Conservation (phyloP, 495 filamentous ascomycete species). For the Trichoderma parareesei region DNA sequence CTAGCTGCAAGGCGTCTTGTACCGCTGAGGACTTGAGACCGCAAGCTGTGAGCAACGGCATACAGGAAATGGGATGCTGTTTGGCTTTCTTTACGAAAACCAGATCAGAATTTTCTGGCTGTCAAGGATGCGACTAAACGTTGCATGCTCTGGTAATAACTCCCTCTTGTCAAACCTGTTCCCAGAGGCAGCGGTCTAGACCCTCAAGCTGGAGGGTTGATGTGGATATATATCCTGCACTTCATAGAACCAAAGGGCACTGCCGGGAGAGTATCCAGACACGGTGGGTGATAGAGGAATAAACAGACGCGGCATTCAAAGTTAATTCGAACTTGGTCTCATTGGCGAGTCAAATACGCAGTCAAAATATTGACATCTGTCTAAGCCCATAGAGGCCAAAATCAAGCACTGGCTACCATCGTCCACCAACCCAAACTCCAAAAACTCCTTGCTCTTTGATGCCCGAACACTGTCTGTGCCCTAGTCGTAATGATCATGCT, state of each 20-base stretch:
- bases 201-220: background rate
- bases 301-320: too few species aligned
- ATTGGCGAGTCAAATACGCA: background rate
- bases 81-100: too few species aligned
- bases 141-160: too few species aligned
- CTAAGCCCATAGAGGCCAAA: background rate
- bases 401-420: background rate
- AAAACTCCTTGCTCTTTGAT: slow-evolving; percentile 6
- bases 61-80: too few species aligned
- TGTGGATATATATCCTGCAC: background rate
- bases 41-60: too few species aligned
- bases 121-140: too few species aligned
- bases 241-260: background rate
- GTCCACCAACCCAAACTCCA: background rate
- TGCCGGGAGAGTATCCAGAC: background rate
- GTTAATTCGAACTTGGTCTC: background rate
- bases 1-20: too few species aligned
- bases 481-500: slow-evolving; percentile 16
- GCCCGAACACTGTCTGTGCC: background rate
- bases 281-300: too few species aligned
- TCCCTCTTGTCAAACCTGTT: background rate
- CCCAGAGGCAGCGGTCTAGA: background rate
- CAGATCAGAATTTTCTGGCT: too few species aligned
- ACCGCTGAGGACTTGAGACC: too few species aligned
- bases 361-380: background rate